Conservation (phyloP, 2,329 filamentous ascomycete species). For the Fusarium illudens region DNA sequence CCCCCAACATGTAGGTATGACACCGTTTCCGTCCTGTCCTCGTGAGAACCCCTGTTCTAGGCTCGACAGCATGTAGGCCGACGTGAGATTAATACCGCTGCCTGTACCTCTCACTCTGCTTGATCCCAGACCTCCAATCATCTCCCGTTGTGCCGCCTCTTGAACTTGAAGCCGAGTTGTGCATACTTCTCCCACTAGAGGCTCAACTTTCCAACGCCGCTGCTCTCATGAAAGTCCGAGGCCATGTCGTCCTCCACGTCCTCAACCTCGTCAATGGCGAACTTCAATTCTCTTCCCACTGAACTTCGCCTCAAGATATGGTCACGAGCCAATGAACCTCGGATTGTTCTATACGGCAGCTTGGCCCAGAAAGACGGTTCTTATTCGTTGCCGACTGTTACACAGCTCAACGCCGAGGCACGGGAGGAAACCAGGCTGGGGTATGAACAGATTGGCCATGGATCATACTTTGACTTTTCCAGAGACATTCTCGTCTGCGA, state of each 20-base stretch:
- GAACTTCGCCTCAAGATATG: slow-evolving; percentile 52
- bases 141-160: slow-evolving; percentile 18
- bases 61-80: slow-evolving; percentile 30
- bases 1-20: slow-evolving; percentile 41
- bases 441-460: slow-evolving; percentile 47
- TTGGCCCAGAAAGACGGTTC: slow-evolving; percentile 43
- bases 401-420: slow-evolving; percentile 49
- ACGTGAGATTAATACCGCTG: slow-evolving; percentile 40
- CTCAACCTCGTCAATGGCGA: slow-evolving; percentile 24
- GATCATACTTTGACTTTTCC: slow-evolving; percentile 50
- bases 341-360: slow-evolving; percentile 48
- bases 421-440: slow-evolving; percentile 47
- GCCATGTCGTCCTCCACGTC: slow-evolving; percentile 5
- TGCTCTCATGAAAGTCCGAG: slow-evolving; percentile 9
- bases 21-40: slow-evolving; percentile 43
- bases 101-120: slow-evolving; percentile 31
- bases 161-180: slow-evolving; percentile 13
- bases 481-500: slow-evolving; percentile 52
- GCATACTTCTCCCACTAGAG: not conserved
- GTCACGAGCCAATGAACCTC: slow-evolving; percentile 49
- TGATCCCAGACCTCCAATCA: slow-evolving; percentile 22
- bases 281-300: slow-evolving; percentile 45
- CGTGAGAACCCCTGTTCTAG: slow-evolving; percentile 39
- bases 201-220: slow-evolving; percentile 15
- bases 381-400: slow-evolving; percentile 48